Conservation (phyloP, 2,329 filamentous ascomycete species). For the Penicillium psychrosexuale region DNA sequence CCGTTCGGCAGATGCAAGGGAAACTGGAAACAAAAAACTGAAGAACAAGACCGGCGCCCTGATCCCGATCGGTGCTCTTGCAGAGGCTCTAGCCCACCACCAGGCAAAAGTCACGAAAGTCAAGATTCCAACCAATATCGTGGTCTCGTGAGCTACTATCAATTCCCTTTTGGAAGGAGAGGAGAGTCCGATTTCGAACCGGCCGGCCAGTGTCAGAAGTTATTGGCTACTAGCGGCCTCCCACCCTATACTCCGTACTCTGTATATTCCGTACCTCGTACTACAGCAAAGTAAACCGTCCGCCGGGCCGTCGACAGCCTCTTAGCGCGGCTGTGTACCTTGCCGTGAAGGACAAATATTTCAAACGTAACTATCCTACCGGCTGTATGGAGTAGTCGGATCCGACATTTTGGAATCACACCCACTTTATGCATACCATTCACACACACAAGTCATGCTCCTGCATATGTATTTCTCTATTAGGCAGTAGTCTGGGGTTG, state of each 20-base stretch:
- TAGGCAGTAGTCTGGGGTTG: constrained; percentile 1
- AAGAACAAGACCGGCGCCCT: neutral
- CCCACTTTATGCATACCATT: constrained; percentile 1
- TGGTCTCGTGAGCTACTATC: neutral
- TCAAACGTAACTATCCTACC: neutral
- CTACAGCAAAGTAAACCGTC: neutral
- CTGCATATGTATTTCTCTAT: neutral
- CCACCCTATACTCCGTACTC: neutral
- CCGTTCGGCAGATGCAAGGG: constrained; percentile 22
- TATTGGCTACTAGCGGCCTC: neutral
- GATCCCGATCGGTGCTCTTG: neutral
- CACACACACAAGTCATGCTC: neutral
- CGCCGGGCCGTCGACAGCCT: neutral
- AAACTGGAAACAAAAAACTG: constrained; percentile 1
- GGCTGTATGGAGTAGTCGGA: neutral
- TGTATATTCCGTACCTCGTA: neutral
- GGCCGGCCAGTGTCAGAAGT: neutral
- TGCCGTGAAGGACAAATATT: neutral
- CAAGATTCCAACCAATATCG: neutral
- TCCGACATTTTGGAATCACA: neutral
- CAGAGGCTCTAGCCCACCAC: neutral
- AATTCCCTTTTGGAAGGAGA: neutral
- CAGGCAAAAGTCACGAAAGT: neutral
- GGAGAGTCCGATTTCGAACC: neutral
- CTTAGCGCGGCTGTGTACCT: neutral